These are phyloP conservation scores for Phanerochaete carnosa DNA, from an alignment of 768 basidiomycete species.

Conservation along the genomic window DNA sequence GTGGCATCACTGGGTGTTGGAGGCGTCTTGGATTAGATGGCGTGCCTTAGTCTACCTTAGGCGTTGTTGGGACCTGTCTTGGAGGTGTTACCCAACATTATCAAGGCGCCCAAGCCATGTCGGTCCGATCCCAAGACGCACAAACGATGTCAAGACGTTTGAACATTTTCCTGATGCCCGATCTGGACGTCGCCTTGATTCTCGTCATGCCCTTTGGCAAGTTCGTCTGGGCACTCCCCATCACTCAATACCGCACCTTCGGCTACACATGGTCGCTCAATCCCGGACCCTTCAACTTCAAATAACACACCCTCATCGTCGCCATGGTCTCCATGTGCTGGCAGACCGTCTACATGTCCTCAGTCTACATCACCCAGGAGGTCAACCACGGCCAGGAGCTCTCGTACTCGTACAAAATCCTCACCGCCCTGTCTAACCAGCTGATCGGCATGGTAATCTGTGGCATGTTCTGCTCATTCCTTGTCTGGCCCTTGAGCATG, in stretches of 20 bases:
- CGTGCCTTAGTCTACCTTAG: too few species aligned
- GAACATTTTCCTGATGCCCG: too few species aligned
- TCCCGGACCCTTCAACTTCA: conserved; percentile 85
- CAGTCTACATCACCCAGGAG: conserved; percentile 62
- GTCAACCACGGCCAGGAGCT: conserved; percentile 63
- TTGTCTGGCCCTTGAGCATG: conserved; percentile 85
- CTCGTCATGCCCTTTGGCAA: conserved; percentile 73
- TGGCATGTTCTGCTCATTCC: conserved; percentile 73
- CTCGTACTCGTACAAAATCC: conserved; percentile 56
- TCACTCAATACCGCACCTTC: conserved; percentile 59
- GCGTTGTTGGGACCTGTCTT: too few species aligned
- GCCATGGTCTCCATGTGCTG: conserved; percentile 75
- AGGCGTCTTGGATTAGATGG: too few species aligned
- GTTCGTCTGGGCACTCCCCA: conserved; percentile 62
- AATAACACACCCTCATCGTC: conserved; percentile 85
- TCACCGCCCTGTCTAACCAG: conserved; percentile 61
- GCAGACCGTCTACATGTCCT: conserved; percentile 66
- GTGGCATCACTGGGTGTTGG: too few species aligned
- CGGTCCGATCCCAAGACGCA: too few species aligned
- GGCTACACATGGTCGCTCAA: conserved; percentile 75
- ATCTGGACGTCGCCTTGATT: conserved; percentile 69
- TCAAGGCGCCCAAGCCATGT: too few species aligned
- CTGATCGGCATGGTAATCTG: conserved; percentile 68
- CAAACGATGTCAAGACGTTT: too few species aligned
- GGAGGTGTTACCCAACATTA: too few species aligned